Evolutionary conservation across 2,329 filamentous ascomycete species (phyloP).

Genomic region (Camillea tinctor): DNA sequence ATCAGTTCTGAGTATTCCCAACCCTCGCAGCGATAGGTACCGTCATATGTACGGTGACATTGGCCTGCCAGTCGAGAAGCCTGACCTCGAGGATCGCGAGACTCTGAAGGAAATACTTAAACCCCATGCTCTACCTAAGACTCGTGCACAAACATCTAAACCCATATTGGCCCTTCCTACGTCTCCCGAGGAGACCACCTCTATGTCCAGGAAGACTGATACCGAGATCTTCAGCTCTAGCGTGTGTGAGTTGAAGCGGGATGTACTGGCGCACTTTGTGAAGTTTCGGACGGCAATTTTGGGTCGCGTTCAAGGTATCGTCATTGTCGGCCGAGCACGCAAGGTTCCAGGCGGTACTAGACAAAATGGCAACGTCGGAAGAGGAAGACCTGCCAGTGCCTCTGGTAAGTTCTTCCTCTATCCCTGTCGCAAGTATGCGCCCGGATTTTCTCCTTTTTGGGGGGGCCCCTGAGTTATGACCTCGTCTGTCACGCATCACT

Average conservation of each 20-base stretch:
- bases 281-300: slow-evolving; percentile 76
- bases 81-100: slow-evolving; percentile 24
- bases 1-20: slow-evolving; percentile 33
- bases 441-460: slow-evolving; percentile 9
- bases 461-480: not conserved
- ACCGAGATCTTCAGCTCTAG: slow-evolving; percentile 24
- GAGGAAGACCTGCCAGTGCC: slow-evolving; percentile 30
- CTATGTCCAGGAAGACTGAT: slow-evolving; percentile 39
- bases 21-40: slow-evolving; percentile 34
- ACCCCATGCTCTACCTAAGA: not conserved
- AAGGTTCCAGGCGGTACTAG: slow-evolving; percentile 34
- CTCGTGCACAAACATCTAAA: slow-evolving; percentile 4
- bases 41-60: slow-evolving; percentile 27
- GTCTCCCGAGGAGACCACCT: slow-evolving; percentile 30
- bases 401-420: slow-evolving; percentile 36
- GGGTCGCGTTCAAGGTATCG: slow-evolving; percentile 68
- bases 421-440: slow-evolving; percentile 14
- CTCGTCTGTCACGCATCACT: not conserved
- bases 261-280: slow-evolving; percentile 69
- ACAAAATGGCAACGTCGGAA: slow-evolving; percentile 34
- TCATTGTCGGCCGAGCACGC: slow-evolving; percentile 33
- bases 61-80: slow-evolving; percentile 12
- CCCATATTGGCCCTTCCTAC: slow-evolving; percentile 28
- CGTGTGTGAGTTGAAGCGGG: slow-evolving; percentile 66
- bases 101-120: slow-evolving; percentile 19